A percentile compares a stretch with the other conserved stretches of the same genome.
Evolutionary conservation across 169 alveolate species (phyloP).

Genomic region (Babesia microti): DNA sequence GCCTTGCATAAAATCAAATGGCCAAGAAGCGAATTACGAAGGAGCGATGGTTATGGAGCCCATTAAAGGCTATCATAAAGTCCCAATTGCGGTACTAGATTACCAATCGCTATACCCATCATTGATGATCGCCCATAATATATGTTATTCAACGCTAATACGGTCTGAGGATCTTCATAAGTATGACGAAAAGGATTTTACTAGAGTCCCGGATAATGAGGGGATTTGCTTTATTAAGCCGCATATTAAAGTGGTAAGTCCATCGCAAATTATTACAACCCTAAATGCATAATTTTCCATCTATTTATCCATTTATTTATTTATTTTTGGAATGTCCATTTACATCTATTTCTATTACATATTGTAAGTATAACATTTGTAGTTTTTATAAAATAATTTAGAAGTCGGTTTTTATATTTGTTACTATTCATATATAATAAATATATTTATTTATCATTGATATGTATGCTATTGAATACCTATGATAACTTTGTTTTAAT

Average conservation of each 20-base stretch:
- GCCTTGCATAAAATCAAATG: constrained; percentile 69
- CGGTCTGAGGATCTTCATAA: constrained; percentile 32
- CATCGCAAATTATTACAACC: too few relatives aligned
- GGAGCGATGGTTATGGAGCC: constrained; percentile 95
- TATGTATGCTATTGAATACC: too few relatives aligned
- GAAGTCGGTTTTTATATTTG: too few relatives aligned
- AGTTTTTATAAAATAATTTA: too few relatives aligned
- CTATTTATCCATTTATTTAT: too few relatives aligned
- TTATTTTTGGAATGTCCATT: too few relatives aligned
- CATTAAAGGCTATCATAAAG: constrained; percentile 83
- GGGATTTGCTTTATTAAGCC: constrained; percentile 28
- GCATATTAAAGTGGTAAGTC: constrained; percentile 8
- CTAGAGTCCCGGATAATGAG: constrained; percentile 33
- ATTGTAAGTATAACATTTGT: too few relatives aligned
- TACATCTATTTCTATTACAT: too few relatives aligned
- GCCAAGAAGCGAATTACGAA: constrained; percentile 72
- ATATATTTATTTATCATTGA: too few relatives aligned
- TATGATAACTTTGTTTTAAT: constrained; percentile 10
- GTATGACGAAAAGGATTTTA: constrained; percentile 24
- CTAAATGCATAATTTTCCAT: too few relatives aligned
- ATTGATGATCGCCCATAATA: constrained; percentile 98
- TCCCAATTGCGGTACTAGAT: constrained; percentile 97
- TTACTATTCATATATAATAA: too few relatives aligned
- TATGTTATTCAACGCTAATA: constrained; percentile 92
- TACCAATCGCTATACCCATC: constrained; percentile 98